Percentiles rank a stretch among this genome's conserved stretches.
These are phyloP conservation scores for Gossypium mustelinum DNA, from an alignment of 345 rosid species.

Conservation along the genomic window DNA sequence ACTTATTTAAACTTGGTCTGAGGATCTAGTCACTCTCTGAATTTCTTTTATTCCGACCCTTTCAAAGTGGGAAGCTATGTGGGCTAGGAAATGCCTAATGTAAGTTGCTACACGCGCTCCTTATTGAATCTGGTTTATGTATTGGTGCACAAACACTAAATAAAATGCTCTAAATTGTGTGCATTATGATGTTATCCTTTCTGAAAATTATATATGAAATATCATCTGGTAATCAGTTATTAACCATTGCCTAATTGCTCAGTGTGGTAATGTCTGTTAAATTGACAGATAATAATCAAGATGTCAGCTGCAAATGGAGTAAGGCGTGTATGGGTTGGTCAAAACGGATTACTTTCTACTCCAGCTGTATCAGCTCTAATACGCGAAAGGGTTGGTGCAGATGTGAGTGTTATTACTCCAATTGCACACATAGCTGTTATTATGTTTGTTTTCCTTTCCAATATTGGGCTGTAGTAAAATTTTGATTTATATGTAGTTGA, in stretches of 20 bases:
- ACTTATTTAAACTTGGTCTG: background rate
- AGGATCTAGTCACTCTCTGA: background rate
- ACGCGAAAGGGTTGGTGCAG: constrained; percentile 83
- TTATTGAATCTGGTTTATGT: background rate
- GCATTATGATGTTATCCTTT: background rate
- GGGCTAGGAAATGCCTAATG: background rate
- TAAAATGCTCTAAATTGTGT: background rate
- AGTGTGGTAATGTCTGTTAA: background rate
- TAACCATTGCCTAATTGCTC: background rate
- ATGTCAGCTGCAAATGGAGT: constrained; percentile 98
- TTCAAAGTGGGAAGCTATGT: background rate
- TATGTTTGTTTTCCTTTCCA: background rate
- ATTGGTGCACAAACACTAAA: background rate
- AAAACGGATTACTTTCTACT: constrained; percentile 92
- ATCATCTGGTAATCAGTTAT: background rate
- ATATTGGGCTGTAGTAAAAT: too few species aligned
- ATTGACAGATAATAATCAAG: constrained; percentile 73
- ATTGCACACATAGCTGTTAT: background rate
- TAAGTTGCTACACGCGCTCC: background rate
- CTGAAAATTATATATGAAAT: constrained; percentile 1
- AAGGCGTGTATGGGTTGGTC: constrained; percentile 92
- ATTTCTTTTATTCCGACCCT: background rate
- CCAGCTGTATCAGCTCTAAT: constrained; percentile 99
- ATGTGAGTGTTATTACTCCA: constrained; percentile 50
- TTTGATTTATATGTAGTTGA: too few species aligned